Evolutionary conservation across 129 eudicot genomes (phyloP).

Genomic region (Silybum marianum): DNA sequence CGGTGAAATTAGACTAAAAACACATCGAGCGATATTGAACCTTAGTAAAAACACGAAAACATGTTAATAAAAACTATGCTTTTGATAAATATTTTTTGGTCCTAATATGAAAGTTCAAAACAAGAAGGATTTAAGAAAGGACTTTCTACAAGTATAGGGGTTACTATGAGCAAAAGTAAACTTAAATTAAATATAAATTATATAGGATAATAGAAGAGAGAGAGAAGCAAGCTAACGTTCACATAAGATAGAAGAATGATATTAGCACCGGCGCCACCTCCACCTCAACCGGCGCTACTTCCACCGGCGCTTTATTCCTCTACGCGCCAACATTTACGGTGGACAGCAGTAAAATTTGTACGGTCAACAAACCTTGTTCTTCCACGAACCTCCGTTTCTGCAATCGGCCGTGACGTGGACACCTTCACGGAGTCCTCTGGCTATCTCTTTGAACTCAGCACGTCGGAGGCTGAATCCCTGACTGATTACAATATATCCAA

Average conservation of each 20-base stretch:
- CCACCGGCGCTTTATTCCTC: conserved; percentile 13
- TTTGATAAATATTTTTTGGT: too few relatives aligned
- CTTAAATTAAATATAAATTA: background rate
- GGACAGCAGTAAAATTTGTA: conserved; percentile 1
- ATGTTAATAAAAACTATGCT: too few relatives aligned
- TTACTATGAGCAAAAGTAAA: background rate
- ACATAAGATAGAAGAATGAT: conserved; percentile 21
- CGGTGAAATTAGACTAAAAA: too few relatives aligned
- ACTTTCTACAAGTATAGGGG: background rate
- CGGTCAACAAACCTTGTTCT: conserved; percentile 10
- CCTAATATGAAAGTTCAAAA: background rate
- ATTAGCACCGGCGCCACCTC: conserved; percentile 27
- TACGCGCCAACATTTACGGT: conserved; percentile 28
- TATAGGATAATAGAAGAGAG: conserved; percentile 14
- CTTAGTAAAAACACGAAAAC: too few relatives aligned
- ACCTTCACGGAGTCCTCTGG: conserved; percentile 82
- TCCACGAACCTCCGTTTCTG: conserved; percentile 22
- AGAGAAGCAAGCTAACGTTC: conserved; percentile 31
- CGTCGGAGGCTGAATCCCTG: conserved; percentile 71
- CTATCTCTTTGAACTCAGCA: conserved; percentile 80
- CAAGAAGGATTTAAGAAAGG: background rate
- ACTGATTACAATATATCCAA: conserved; percentile 60
- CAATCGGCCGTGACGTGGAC: conserved; percentile 50
- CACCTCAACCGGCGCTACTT: background rate
- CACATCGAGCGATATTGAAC: too few relatives aligned